Evolutionary conservation across 2,329 filamentous ascomycete species (phyloP), one percentile per base, ranked within the genome.

Genomic region (Penicillium janthinellum): DNA sequence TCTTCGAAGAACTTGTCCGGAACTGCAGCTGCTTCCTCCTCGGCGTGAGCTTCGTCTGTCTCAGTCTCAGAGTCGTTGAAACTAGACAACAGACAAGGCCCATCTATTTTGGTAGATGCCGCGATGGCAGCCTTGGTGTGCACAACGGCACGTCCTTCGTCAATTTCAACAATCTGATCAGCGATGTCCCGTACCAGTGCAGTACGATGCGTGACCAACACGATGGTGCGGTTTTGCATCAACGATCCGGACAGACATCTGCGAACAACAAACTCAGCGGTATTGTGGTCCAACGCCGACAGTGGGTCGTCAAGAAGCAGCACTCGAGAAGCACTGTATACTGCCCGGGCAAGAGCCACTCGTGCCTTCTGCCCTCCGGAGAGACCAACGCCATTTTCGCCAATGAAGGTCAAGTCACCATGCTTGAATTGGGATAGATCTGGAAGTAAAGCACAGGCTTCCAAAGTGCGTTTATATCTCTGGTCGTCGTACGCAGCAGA

Each of bases 1-100:
- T 93, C 90, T 69, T 92, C 88, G 48, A 92, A 88, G 69, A 94
- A 93, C 67, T 91, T 91, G 35, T 89, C 87, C 0, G 89, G 87
- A 12, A 87, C 78, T 0, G 85, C 85, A 10, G 82, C 81, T 5
- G 75, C 75, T 14, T 80, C 77, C 17, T 81, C 74, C 17, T 80
- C 78, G 5, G 81, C 73, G 1, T 73, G 68, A 1, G 65, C 59
- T 57, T 78, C 71, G 55, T 69, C 61, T 47, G 53, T 48, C 11
- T 69, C 69, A 10, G 44, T 39, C 28, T 70, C 68, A 2, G 60
- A 56, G 6, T 62, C 53, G 6, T 47, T 42, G 7, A 58, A 49
- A 12, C 59, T 49, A 3, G 69, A 61, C 17, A 59, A 52, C 54
- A 59, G 50, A 0, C 71, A 71, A 2, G 74, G 73, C 25, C 75